phyloP scores from a whole-genome alignment of 257 asterid genomes.

The Parsonsia alboflavescens region DNA sequence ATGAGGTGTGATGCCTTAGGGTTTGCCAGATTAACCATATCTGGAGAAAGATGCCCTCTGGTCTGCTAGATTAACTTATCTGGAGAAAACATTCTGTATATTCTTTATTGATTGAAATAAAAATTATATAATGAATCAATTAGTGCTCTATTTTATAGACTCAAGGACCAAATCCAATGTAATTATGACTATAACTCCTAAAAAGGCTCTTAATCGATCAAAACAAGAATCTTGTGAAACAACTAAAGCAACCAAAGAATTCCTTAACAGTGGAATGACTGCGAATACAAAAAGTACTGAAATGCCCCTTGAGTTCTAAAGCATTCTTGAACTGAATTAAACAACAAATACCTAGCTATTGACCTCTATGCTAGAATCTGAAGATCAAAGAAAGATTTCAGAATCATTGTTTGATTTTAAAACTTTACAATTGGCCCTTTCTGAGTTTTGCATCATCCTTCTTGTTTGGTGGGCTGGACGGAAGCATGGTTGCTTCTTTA shows the following conservation, averaged over 20 bases:
- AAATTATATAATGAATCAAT: not conserved
- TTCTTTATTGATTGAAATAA: not conserved
- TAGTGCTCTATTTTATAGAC: not conserved
- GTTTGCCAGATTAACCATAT: not conserved
- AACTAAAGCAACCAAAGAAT: not conserved
- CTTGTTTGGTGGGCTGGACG: not conserved
- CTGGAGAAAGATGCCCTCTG: not conserved
- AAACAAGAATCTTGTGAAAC: not conserved
- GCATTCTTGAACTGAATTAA: not conserved
- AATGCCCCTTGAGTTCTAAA: not conserved
- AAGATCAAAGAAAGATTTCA: too few species aligned
- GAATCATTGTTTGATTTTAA: not conserved
- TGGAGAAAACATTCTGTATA: not conserved
- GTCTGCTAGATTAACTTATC: not conserved
- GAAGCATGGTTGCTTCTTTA: not conserved
- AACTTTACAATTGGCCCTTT: not conserved
- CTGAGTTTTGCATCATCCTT: not conserved
- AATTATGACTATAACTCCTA: not conserved
- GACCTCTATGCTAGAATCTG: not conserved
- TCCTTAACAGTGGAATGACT: not conserved
- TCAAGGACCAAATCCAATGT: not conserved
- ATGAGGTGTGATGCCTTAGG: not conserved
- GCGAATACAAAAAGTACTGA: not conserved
- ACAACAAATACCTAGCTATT: not conserved
- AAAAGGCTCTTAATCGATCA: not conserved